Base-by-base conservation (phyloP, 192 early-diverging fungal genomes). In the Mortierella alpina region DNA sequence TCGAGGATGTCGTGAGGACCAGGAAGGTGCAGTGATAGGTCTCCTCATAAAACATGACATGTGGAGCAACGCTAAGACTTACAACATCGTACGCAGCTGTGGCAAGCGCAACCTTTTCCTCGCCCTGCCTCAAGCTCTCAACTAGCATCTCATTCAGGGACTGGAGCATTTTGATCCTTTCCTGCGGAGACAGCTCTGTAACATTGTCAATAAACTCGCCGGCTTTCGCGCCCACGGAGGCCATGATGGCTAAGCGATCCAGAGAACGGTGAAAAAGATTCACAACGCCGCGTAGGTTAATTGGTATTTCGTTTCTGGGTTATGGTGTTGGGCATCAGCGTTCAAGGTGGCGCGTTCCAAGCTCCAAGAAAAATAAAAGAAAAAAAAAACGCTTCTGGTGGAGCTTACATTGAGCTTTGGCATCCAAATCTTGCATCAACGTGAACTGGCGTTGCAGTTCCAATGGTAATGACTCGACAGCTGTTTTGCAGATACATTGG, bases 31-130 rank as follows among this genome's bases (percentile, higher is more conserved):
- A 65, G 22, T 46, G 47, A 46, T 13, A 6, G 20, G 18, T 3
- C 6, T 58, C 39, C 39, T 57, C 12, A 59, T 3, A 71, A 44
- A 40, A 14, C n/a, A n/a, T n/a, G n/a, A 41, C 42, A 14, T 31
- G 41, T 1, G 8, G 41, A 52, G 4, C 55, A 63, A 31, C 31
- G 31, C 31, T 31, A 31, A 40, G 2, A 67, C 83, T 14, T 76
- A 97, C 97, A 75, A 94, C 86, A 65, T 99, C 96, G 73, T 95
- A 98, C 0, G 96, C 97, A 48, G 97, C 92, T 48, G 92, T 93
- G 14, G 98, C 98, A 39, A 99, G 75, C 0, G 94, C 90, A 3
- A 98, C 96, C 69, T 98, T 99, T 60, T 98, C 96, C 70, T 97
- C 95, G 9, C 95, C 96, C 62, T 95, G 89, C 73, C 95, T 93